phyloP scores from a whole-genome alignment of 371 early-diverging fungal genomes.

The Mortierella sp. region DNA sequence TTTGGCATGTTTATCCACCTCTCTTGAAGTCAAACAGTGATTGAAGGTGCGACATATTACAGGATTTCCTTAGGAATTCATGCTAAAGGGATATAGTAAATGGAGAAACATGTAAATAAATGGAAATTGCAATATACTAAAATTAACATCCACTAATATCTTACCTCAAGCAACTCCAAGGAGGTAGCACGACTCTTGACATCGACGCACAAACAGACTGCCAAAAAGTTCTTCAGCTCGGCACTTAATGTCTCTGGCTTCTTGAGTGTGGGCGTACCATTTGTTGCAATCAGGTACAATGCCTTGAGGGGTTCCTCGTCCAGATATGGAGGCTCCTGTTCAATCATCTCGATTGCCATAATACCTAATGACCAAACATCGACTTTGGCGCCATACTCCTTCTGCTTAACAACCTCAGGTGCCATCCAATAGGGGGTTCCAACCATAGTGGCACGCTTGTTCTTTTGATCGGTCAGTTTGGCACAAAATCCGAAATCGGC shows the following conservation, averaged over 20 bases:
- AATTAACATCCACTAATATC: neutral
- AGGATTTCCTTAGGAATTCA: conserved; percentile 71
- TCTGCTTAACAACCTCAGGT: conserved; percentile 93
- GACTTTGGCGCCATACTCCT: conserved; percentile 91
- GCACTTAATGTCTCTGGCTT: conserved; percentile 84
- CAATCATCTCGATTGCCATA: conserved; percentile 98
- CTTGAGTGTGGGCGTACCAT: conserved; percentile 96
- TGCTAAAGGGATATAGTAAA: conserved; percentile 57
- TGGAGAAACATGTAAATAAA: neutral
- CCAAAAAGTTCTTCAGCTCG: conserved; percentile 90
- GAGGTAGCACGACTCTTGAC: conserved; percentile 87
- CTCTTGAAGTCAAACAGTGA: conserved; percentile 44
- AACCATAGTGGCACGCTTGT: conserved; percentile 96
- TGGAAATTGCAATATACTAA: neutral
- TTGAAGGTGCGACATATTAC: conserved; percentile 27
- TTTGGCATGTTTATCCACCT: conserved; percentile 24
- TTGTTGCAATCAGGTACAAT: conserved; percentile 95
- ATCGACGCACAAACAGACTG: conserved; percentile 92
- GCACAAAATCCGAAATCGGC: conserved; percentile 98
- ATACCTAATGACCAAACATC: conserved; percentile 97
- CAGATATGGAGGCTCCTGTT: conserved; percentile 97
- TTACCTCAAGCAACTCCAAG: conserved; percentile 77
- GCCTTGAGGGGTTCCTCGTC: conserved; percentile 96
- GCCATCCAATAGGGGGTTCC: conserved; percentile 98
- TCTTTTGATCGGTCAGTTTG: conserved; percentile 85